Conservation (phyloP, 257 asterid genomes). For the Jasminum sambac region DNA sequence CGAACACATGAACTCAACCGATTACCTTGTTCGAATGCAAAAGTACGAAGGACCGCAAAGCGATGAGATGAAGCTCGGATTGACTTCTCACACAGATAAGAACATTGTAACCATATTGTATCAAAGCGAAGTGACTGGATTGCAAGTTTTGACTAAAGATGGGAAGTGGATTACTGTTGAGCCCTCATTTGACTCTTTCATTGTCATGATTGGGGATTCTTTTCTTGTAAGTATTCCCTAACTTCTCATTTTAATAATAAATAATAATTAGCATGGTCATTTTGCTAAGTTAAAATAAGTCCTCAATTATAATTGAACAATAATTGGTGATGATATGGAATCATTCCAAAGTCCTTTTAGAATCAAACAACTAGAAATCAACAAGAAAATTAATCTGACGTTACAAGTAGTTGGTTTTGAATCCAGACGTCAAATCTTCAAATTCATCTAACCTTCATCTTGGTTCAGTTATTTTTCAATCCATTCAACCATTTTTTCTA, state of each 20-base stretch:
- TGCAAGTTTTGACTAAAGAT: slow-evolving; percentile 45
- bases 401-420: no score
- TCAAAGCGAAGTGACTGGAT: slow-evolving; percentile 38
- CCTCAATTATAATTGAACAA: neutral
- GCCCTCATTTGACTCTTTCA: slow-evolving; percentile 41
- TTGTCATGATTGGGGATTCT: slow-evolving; percentile 54
- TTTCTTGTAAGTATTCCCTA: slow-evolving; percentile 30
- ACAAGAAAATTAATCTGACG: no score
- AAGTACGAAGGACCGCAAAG: slow-evolving; percentile 49
- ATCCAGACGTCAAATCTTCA: no score
- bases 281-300: neutral
- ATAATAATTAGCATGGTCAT: neutral
- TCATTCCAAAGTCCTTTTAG: no score
- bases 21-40: slow-evolving; percentile 46
- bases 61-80: slow-evolving; percentile 34
- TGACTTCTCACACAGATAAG: slow-evolving; percentile 51
- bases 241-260: neutral
- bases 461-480: no score
- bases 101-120: slow-evolving; percentile 43
- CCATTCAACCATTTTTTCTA: no score
- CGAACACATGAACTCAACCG: slow-evolving; percentile 50
- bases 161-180: slow-evolving; percentile 48
- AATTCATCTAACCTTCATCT: no score
- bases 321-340: neutral
- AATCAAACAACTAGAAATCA: no score